phyloP scores from a whole-genome alignment of 805 yeast genomes.

The Sugiyamaella boreocaroliniensis region DNA sequence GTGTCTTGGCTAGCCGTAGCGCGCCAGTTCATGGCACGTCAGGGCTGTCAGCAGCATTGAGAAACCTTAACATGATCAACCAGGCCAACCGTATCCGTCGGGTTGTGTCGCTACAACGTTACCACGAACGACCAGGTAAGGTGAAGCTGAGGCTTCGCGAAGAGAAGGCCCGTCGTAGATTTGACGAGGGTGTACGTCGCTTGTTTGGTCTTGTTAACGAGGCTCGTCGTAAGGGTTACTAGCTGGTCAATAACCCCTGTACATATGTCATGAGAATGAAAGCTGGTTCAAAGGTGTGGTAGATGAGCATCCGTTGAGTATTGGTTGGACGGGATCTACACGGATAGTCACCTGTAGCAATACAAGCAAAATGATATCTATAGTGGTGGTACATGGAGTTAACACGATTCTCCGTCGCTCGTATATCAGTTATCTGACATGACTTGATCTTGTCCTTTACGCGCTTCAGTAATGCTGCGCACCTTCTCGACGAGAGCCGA shows the following conservation, averaged over 20 bases:
- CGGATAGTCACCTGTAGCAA: no score
- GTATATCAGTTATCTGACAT: not conserved
- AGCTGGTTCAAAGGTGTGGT: no score
- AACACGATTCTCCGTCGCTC: no score
- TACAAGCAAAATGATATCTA: no score
- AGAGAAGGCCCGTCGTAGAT: constrained; percentile 28
- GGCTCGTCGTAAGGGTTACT: constrained; percentile 28
- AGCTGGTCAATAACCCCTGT: constrained; percentile 3
- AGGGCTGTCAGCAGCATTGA: constrained; percentile 21
- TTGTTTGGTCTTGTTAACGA: constrained; percentile 30
- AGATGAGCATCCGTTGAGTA: no score
- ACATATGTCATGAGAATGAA: not conserved
- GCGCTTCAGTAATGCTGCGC: not conserved
- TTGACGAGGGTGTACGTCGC: constrained; percentile 29
- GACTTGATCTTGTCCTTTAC: not conserved
- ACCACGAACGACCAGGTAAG: constrained; percentile 32
- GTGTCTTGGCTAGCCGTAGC: constrained; percentile 29
- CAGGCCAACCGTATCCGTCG: constrained; percentile 25
- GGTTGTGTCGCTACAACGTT: constrained; percentile 24
- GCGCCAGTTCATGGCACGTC: constrained; percentile 22
- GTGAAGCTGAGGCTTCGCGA: constrained; percentile 25
- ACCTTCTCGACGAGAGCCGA: not conserved
- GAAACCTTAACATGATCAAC: constrained; percentile 25
- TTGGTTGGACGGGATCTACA: no score
- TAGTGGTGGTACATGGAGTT: no score